Evolutionary conservation across 2,329 filamentous ascomycete species (phyloP).

Genomic region (Rhynchosporium agropyri): DNA sequence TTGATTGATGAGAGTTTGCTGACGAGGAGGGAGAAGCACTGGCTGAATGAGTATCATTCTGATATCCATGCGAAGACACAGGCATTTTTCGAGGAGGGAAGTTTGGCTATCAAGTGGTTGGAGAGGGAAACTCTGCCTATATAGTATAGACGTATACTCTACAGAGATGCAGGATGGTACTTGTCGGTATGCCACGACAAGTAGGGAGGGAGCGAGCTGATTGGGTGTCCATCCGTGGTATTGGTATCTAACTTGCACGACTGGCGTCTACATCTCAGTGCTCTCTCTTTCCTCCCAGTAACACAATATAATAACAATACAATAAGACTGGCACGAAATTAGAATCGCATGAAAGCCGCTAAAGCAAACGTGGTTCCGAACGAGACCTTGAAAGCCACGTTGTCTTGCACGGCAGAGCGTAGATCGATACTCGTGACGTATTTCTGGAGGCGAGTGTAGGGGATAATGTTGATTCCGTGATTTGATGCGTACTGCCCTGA

Average conservation of each 20-base stretch:
- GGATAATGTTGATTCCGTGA: conserved; percentile 52
- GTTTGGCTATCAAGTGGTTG: conserved; percentile 76
- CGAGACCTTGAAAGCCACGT: conserved; percentile 49
- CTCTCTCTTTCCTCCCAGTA: background rate
- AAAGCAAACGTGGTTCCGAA: conserved; percentile 75
- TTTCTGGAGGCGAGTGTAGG: conserved; percentile 47
- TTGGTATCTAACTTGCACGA: conserved; percentile 19
- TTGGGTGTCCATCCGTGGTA: conserved; percentile 2
- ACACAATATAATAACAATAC: background rate
- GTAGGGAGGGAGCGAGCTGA: background rate
- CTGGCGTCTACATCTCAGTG: background rate
- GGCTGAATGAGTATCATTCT: conserved; percentile 84
- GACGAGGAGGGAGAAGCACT: conserved; percentile 73
- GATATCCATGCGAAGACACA: conserved; percentile 83
- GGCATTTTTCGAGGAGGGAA: conserved; percentile 72
- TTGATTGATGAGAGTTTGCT: conserved; percentile 77
- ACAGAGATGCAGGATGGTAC: conserved; percentile 1
- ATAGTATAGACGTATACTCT: conserved; percentile 16
- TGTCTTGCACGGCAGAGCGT: conserved; percentile 43
- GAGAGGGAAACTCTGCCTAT: conserved; percentile 76
- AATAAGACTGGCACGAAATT: conserved; percentile 23
- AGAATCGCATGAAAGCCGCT: conserved; percentile 64
- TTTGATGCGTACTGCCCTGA: conserved; percentile 50
- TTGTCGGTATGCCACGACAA: conserved; percentile 12
- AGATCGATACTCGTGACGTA: conserved; percentile 55